Conservation (phyloP, 352 stramenopile genomes). For the Globisporangium canariense region DNA sequence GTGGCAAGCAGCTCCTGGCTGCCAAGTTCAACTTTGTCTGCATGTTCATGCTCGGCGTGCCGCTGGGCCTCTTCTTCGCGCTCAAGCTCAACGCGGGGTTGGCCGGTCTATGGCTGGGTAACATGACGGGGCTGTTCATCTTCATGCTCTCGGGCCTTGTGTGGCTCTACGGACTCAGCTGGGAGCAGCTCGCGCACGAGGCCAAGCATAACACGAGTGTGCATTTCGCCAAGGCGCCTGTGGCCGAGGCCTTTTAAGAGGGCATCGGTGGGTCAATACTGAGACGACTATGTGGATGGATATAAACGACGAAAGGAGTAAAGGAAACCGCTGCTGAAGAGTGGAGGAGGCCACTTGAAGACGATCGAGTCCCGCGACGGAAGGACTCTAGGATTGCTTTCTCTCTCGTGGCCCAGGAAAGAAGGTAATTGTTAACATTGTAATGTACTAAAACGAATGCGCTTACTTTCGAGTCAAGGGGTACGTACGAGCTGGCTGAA, state of each 20-base stretch:
- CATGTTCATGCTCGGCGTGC: conserved; percentile 19
- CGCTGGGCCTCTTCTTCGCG: conserved; percentile 18
- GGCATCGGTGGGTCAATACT: not conserved
- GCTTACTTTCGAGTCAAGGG: too few relatives aligned
- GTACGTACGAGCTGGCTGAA: too few relatives aligned
- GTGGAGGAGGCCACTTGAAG: too few relatives aligned
- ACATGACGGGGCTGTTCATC: conserved; percentile 19
- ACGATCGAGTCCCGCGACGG: too few relatives aligned
- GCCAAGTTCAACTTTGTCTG: conserved; percentile 18
- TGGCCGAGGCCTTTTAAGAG: conserved; percentile 8
- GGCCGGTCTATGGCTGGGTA: conserved; percentile 22
- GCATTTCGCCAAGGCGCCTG: conserved; percentile 6
- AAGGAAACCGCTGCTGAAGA: too few relatives aligned
- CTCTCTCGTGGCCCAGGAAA: too few relatives aligned
- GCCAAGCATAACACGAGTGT: conserved; percentile 13
- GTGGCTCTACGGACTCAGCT: conserved; percentile 16
- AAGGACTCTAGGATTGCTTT: too few relatives aligned
- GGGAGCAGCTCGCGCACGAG: conserved; percentile 9
- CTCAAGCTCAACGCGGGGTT: conserved; percentile 15
- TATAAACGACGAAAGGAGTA: not conserved
- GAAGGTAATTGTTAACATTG: too few relatives aligned
- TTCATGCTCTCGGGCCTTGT: conserved; percentile 18
- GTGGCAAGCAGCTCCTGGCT: conserved; percentile 13
- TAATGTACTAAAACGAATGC: too few relatives aligned
- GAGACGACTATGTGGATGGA: not conserved